Conservation (phyloP, 805 yeast genomes). For the Kazachstania taianensis region DNA sequence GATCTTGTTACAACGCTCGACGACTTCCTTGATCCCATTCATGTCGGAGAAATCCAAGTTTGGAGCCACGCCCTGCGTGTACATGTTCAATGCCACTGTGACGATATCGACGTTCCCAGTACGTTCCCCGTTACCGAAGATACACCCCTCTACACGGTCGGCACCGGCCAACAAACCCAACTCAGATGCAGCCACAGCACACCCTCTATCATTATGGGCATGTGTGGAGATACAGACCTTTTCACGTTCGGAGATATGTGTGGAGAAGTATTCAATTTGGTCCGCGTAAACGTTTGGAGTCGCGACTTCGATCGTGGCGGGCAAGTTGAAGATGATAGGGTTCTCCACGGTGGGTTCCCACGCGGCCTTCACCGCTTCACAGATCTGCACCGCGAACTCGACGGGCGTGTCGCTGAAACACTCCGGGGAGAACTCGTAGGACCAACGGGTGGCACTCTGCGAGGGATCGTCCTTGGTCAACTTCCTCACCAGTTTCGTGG, state of each 20-base stretch:
- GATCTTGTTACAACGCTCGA: slow-evolving; percentile 71
- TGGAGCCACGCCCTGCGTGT: slow-evolving; percentile 74
- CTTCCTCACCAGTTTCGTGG: slow-evolving; percentile 50
- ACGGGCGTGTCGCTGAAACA: slow-evolving; percentile 62
- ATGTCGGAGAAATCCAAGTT: slow-evolving; percentile 63
- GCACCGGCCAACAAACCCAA: slow-evolving; percentile 77
- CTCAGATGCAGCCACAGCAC: slow-evolving; percentile 82
- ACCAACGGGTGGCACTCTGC: slow-evolving; percentile 50
- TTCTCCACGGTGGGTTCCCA: slow-evolving; percentile 59
- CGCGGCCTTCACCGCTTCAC: slow-evolving; percentile 69
- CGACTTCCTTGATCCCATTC: slow-evolving; percentile 54
- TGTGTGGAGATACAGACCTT: slow-evolving; percentile 67
- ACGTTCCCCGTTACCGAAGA: slow-evolving; percentile 81
- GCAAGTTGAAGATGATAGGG: slow-evolving; percentile 71
- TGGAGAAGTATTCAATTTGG: slow-evolving; percentile 66
- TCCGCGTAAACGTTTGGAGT: slow-evolving; percentile 79
- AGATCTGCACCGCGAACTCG: slow-evolving; percentile 52
- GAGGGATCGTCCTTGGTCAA: slow-evolving; percentile 65
- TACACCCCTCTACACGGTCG: slow-evolving; percentile 76
- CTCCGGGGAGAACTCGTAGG: slow-evolving; percentile 73
- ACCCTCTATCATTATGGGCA: slow-evolving; percentile 79
- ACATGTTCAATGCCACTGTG: slow-evolving; percentile 64
- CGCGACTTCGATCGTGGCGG: slow-evolving; percentile 77
- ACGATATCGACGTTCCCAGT: slow-evolving; percentile 81
- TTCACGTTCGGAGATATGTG: slow-evolving; percentile 56